Evolutionary conservation across 2,329 filamentous ascomycete genomes (phyloP).

Genomic region (Aspergillus fischeri): DNA sequence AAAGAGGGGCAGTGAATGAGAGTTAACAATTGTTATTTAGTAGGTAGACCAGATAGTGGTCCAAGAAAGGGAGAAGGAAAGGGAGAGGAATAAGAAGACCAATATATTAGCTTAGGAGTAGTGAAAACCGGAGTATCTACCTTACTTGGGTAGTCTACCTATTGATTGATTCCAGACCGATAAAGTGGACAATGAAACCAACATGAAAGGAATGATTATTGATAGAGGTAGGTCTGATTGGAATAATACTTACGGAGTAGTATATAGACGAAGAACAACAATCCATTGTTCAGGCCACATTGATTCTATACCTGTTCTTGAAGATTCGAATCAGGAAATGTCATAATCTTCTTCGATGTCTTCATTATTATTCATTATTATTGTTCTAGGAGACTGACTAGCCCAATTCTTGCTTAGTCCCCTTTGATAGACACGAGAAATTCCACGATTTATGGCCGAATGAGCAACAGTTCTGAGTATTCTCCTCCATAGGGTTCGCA

Average conservation of each 20-base stretch:
- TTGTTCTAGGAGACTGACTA: neutral
- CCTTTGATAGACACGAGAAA: slow-evolving; percentile 6
- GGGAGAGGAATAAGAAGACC: neutral
- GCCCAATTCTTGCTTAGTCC: slow-evolving; percentile 8
- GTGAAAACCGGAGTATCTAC: slow-evolving; percentile 4
- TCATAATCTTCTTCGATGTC: neutral
- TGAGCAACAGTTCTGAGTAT: neutral
- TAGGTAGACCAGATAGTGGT: neutral
- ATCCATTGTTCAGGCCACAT: neutral
- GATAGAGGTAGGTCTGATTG: neutral
- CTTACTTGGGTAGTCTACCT: neutral
- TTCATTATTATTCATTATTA: neutral
- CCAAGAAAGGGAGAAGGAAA: slow-evolving; percentile 1
- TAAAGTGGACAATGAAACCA: neutral
- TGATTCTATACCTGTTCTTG: neutral
- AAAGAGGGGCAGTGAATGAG: slow-evolving; percentile 1
- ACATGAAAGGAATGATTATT: neutral
- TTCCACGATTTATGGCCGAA: neutral
- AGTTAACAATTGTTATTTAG: neutral
- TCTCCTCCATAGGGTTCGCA: slow-evolving; percentile 21
- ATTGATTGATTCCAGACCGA: neutral
- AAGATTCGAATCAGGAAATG: neutral
- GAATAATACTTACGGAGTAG: neutral
- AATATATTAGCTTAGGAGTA: neutral
- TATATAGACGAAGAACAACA: neutral